phyloP scores from a whole-genome alignment of 2,329 filamentous ascomycete species.

The Coniochaeta sp. region DNA sequence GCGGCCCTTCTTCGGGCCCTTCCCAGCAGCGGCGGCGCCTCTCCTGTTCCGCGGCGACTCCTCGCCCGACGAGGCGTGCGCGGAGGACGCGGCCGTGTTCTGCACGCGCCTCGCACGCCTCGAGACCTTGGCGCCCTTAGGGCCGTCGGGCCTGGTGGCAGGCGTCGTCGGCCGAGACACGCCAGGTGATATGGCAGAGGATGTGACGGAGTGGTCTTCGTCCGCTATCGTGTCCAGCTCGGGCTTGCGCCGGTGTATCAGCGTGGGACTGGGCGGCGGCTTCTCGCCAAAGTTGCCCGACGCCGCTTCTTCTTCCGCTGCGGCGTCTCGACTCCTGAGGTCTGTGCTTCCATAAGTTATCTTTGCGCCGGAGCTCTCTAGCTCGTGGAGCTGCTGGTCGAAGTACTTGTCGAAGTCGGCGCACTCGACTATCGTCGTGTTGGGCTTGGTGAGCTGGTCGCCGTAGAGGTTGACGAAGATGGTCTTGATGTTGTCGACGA shows the following conservation, averaged over 20 bases:
- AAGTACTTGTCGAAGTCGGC: constrained; percentile 84
- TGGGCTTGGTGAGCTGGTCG: constrained; percentile 73
- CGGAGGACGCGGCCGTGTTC: constrained; percentile 58
- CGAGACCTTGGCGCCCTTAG: constrained; percentile 59
- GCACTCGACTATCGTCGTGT: constrained; percentile 74
- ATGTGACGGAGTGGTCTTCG: constrained; percentile 55
- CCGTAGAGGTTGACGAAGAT: constrained; percentile 89
- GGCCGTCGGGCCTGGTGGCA: constrained; percentile 16
- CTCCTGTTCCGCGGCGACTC: constrained; percentile 56
- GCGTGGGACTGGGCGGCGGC: constrained; percentile 28
- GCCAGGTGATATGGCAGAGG: constrained; percentile 64
- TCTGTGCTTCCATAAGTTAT: constrained; percentile 7
- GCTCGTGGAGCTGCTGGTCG: constrained; percentile 80
- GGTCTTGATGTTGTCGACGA: constrained; percentile 89
- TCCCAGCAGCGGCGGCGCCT: constrained; percentile 53
- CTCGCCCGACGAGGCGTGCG: constrained; percentile 73
- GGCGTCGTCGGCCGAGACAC: constrained; percentile 77
- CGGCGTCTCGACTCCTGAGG: constrained; percentile 8
- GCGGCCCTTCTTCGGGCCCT: constrained; percentile 71
- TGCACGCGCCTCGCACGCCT: constrained; percentile 66
- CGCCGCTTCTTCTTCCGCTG: constrained; percentile 24
- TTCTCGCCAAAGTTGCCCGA: constrained; percentile 29
- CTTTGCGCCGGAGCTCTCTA: constrained; percentile 52
- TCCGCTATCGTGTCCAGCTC: constrained; percentile 20
- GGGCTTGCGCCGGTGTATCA: constrained; percentile 30